Conservation (phyloP, 768 basidiomycete species). For the Cantharellus anzutake region DNA sequence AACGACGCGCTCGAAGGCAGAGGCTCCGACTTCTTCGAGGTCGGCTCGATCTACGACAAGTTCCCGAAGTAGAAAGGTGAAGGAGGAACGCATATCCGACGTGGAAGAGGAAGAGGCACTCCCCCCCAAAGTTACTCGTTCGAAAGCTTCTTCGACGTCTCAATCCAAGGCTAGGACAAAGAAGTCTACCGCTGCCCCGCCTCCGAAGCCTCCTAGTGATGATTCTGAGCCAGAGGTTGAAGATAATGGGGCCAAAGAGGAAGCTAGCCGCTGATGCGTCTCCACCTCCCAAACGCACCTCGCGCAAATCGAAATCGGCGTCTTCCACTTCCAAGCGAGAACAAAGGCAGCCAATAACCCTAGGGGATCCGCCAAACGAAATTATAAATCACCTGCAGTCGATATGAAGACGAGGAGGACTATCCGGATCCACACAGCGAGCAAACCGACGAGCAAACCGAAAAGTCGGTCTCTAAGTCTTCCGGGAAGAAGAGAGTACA, state of each 20-base stretch:
- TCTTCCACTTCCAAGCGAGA: not conserved
- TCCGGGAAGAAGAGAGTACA: no score
- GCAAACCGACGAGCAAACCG: not conserved
- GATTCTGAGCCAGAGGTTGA: slow-evolving; percentile 1
- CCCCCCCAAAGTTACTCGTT: not conserved
- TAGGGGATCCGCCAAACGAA: not conserved
- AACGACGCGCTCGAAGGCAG: slow-evolving; percentile 2
- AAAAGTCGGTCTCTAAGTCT: no score
- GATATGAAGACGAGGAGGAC: slow-evolving; percentile 9
- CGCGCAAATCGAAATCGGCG: not conserved
- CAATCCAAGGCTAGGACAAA: not conserved
- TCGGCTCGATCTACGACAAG: not conserved
- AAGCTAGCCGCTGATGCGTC: not conserved
- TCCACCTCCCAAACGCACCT: not conserved
- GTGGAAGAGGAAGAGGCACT: not conserved
- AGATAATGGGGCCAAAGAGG: slow-evolving; percentile 1
- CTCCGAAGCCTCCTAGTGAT: not conserved
- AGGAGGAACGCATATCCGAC: not conserved
- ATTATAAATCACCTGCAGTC: not conserved
- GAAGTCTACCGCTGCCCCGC: slow-evolving; percentile 1
- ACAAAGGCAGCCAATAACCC: not conserved
- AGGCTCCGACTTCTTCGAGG: slow-evolving; percentile 1
- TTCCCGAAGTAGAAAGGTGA: not conserved
- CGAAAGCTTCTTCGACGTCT: not conserved
- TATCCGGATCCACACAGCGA: not conserved